These are phyloP conservation scores for Nannizzia gypsea DNA, from an alignment of 2,329 filamentous ascomycete genomes.

Conservation along the genomic window DNA sequence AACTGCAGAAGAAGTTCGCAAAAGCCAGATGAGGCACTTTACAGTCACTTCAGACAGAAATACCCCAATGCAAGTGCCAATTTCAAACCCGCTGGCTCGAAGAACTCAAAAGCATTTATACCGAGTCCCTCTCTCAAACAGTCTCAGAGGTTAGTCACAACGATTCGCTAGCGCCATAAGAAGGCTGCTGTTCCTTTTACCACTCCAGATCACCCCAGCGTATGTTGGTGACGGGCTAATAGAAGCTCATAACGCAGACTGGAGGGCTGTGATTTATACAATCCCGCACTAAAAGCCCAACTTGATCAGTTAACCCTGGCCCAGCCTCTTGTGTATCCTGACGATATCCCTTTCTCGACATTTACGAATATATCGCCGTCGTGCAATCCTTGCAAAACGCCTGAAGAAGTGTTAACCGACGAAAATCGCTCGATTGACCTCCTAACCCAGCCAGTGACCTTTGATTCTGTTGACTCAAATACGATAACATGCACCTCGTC, in stretches of 20 bases:
- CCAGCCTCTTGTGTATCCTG: background rate
- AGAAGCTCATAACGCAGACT: background rate
- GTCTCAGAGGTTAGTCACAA: conserved; percentile 9
- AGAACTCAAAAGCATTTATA: background rate
- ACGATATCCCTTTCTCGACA: background rate
- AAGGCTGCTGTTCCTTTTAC: background rate
- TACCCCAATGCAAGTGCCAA: conserved; percentile 54
- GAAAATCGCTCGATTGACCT: background rate
- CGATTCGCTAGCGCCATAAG: background rate
- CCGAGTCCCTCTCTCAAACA: conserved; percentile 6
- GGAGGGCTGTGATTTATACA: background rate
- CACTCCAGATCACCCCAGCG: conserved; percentile 1
- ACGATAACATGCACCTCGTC: background rate
- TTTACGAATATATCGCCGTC: background rate
- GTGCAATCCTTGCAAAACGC: background rate
- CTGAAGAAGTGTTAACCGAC: background rate
- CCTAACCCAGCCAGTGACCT: background rate
- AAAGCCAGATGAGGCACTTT: conserved; percentile 75
- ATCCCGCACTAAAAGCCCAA: background rate
- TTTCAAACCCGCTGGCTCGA: background rate
- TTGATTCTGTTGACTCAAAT: background rate
- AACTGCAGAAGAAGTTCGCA: conserved; percentile 57
- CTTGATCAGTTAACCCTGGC: background rate
- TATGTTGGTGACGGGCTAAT: background rate
- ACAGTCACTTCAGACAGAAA: conserved; percentile 69